Evolutionary conservation across 2,329 filamentous ascomycete species (phyloP), one percentile per base, ranked within the genome.

Genomic region (Aspergillus fumigatiaffinis): DNA sequence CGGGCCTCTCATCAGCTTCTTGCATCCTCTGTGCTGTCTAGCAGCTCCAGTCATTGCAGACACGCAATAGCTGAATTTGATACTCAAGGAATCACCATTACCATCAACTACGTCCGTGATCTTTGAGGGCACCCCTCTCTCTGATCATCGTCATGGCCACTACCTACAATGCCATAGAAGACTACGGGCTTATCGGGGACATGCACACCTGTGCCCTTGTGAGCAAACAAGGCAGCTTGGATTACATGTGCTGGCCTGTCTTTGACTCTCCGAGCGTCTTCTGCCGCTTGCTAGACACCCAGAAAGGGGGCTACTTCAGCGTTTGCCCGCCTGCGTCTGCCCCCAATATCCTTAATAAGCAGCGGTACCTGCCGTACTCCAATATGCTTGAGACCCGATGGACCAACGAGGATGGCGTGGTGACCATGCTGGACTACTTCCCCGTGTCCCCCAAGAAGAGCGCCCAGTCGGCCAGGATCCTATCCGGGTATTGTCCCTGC

Each of bases 221-320:
- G 23, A 88, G 87, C 62, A 88, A 89, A 68, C 85, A 88, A 66
- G 88, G 88, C 25, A 88, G 87, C 62, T 73, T 92, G 56, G 89
- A 91, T 68, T 90, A 86, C 65, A 89, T 91, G 87, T 91, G 88
- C 72, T 92, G 88, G 89, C 89, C 88, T 3, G 85, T 90, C 63
- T 92, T 92, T 68, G 89, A 92, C 71, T 91, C 88, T 5, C 88
- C 89, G 0, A 87, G 87, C 0, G 75, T 92, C 51, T 92, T 92
- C 70, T 90, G 87, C 67, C 84, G 88, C 44, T 79, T 92, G 17
- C 75, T 92, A 2, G 89, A 92, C 73, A 87, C 89, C 67, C 77
- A 88, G 64, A 90, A 88, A 68, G 89, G 89, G 25, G 89, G 89
- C 0, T 84, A 87, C 70, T 91, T 90, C 72, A 85, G 81, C 62